Percentiles rank a stretch among this genome's conserved stretches.
phyloP scores from a whole-genome alignment of 2,329 filamentous ascomycete genomes.

The Pseudocercospora eumusae region DNA sequence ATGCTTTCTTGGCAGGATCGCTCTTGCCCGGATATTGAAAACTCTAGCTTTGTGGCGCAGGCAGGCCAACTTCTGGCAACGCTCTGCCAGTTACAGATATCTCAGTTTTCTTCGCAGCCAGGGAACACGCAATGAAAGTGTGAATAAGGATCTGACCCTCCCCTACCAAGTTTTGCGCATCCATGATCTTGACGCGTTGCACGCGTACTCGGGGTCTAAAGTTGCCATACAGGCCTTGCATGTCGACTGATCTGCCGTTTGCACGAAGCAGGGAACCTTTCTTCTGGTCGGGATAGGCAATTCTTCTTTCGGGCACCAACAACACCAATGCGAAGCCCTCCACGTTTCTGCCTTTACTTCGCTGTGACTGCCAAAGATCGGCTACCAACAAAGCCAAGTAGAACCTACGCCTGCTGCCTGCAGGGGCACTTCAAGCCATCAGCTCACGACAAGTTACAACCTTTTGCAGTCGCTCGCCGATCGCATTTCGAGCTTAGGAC shows the following conservation, averaged over 20 bases:
- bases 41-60: constrained; percentile 20
- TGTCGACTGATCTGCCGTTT: constrained; percentile 7
- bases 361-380: neutral
- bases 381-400: neutral
- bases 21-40: constrained; percentile 14
- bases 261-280: constrained; percentile 3
- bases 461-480: neutral
- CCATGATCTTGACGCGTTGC: constrained; percentile 1
- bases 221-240: constrained; percentile 9
- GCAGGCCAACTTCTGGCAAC: constrained; percentile 12
- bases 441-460: neutral
- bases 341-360: constrained; percentile 7
- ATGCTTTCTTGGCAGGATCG: constrained; percentile 6
- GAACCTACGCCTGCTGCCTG: neutral
- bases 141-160: neutral
- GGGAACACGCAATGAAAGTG: constrained; percentile 1
- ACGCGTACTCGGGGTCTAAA: constrained; percentile 3
- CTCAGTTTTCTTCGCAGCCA: constrained; percentile 6
- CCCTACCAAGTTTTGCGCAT: neutral
- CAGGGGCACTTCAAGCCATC: neutral
- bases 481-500: neutral
- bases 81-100: no score
- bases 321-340: neutral
- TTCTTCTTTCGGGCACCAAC: neutral
- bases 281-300: neutral